These are phyloP conservation scores for Cryphonectria radicalis DNA, from an alignment of 2,329 filamentous ascomycete species.

Conservation along the genomic window DNA sequence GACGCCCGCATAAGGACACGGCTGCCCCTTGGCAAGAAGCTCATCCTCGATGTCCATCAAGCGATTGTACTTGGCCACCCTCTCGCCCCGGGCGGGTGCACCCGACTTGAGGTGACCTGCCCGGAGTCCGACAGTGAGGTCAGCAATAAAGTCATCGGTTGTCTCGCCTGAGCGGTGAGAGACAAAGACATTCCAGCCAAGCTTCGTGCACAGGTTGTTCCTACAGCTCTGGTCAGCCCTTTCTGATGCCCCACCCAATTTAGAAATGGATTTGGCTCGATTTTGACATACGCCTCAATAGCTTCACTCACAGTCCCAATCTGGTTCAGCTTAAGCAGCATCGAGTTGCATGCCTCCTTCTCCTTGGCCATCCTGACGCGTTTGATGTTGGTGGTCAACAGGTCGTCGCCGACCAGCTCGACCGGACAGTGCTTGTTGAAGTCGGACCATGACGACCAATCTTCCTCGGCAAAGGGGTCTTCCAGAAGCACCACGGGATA, in stretches of 20 bases:
- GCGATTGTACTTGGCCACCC: conserved; percentile 49
- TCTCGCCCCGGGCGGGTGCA: conserved; percentile 45
- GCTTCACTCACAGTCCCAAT: conserved; percentile 47
- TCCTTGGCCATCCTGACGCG: conserved; percentile 41
- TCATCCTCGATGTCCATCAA: conserved; percentile 47
- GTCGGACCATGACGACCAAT: conserved; percentile 42
- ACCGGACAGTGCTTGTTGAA: conserved; percentile 41
- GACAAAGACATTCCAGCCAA: conserved; percentile 47
- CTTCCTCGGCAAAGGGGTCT: conserved; percentile 47
- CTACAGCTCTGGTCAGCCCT: conserved; percentile 33
- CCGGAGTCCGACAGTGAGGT: conserved; percentile 43
- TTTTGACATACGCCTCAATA: conserved; percentile 42
- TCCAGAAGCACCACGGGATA: conserved; percentile 46
- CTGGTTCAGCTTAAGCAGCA: conserved; percentile 45
- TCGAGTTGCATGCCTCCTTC: conserved; percentile 43
- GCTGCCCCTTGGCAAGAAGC: conserved; percentile 1
- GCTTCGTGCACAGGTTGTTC: conserved; percentile 32
- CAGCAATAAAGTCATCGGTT: conserved; percentile 49
- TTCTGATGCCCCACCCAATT: background rate
- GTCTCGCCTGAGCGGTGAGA: conserved; percentile 49
- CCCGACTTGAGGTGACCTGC: conserved; percentile 48
- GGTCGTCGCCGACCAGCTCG: conserved; percentile 47
- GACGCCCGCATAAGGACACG: background rate
- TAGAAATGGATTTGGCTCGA: conserved; percentile 28
- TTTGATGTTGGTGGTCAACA: conserved; percentile 44